These are phyloP conservation scores for Rhodotorula sp. DNA, from an alignment of 1,284 basidiomycete genomes.

Conservation along the genomic window DNA sequence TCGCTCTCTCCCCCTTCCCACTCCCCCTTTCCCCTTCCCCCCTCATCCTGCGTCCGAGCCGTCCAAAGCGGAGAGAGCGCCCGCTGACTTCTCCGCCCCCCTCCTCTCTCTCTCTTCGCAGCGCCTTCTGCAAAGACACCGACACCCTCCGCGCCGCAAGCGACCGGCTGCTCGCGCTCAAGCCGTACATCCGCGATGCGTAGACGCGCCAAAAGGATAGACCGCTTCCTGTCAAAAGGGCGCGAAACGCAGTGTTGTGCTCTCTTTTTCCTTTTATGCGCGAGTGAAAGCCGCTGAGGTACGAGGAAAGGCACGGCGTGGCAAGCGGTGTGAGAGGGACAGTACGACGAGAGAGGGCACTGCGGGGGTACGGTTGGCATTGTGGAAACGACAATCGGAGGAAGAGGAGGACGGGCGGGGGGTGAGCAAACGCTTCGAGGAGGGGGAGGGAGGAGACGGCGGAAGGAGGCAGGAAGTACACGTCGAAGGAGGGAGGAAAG, in stretches of 20 bases:
- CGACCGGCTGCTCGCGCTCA: conserved; percentile 71
- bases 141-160: conserved; percentile 77
- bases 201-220: neutral
- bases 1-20: too few relatives aligned
- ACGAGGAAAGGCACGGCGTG: neutral
- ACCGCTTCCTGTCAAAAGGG: too few relatives aligned
- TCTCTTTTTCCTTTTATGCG: too few relatives aligned
- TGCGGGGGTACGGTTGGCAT: too few relatives aligned
- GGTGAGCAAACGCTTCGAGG: neutral
- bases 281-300: neutral
- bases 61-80: too few relatives aligned
- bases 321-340: neutral
- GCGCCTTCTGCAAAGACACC: conserved; percentile 86
- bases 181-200: conserved; percentile 61
- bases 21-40: too few relatives aligned
- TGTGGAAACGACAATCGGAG: too few relatives aligned
- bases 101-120: neutral
- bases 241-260: too few relatives aligned
- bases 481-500: too few relatives aligned
- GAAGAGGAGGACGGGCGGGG: too few relatives aligned
- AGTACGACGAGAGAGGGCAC: too few relatives aligned
- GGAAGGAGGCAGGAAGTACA: neutral
- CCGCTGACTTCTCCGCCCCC: neutral
- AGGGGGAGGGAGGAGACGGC: neutral
- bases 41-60: neutral